phyloP scores from a whole-genome alignment of 2,329 filamentous ascomycete species.

The Lojkania enalia region DNA sequence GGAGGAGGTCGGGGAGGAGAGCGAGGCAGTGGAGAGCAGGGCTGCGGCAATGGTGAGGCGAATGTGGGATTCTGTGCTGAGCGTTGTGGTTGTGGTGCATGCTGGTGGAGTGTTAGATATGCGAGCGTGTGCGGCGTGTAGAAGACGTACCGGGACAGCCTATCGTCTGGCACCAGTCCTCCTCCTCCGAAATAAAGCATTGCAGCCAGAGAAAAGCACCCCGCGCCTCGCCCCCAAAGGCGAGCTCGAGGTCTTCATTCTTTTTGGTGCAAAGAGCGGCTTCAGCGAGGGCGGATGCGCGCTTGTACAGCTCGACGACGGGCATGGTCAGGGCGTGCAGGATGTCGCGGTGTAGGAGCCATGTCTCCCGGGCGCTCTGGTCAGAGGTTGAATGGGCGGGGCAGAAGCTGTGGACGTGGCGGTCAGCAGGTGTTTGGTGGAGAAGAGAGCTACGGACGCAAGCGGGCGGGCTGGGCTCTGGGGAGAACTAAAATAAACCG shows the following conservation, averaged over 20 bases:
- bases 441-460: no score
- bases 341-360: constrained; percentile 60
- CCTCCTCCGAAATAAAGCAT: constrained; percentile 60
- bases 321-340: constrained; percentile 62
- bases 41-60: constrained; percentile 53
- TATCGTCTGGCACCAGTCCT: constrained; percentile 60
- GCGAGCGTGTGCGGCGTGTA: neutral
- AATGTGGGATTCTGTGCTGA: constrained; percentile 54
- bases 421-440: constrained; percentile 8
- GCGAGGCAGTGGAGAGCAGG: constrained; percentile 46
- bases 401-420: constrained; percentile 47
- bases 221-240: constrained; percentile 60
- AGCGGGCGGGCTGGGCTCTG: neutral
- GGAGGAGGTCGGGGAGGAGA: constrained; percentile 22
- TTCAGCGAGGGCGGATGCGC: constrained; percentile 57
- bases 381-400: constrained; percentile 42
- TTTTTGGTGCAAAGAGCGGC: constrained; percentile 53
- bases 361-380: constrained; percentile 41
- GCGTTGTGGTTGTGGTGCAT: constrained; percentile 49
- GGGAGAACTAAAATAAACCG: neutral
- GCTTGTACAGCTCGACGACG: constrained; percentile 59
- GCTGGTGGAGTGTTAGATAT: constrained; percentile 24
- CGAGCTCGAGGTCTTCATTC: constrained; percentile 59
- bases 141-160: constrained; percentile 53
- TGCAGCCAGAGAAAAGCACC: constrained; percentile 63